Conservation (phyloP, 768 basidiomycete genomes). For the Trametes villosa region DNA sequence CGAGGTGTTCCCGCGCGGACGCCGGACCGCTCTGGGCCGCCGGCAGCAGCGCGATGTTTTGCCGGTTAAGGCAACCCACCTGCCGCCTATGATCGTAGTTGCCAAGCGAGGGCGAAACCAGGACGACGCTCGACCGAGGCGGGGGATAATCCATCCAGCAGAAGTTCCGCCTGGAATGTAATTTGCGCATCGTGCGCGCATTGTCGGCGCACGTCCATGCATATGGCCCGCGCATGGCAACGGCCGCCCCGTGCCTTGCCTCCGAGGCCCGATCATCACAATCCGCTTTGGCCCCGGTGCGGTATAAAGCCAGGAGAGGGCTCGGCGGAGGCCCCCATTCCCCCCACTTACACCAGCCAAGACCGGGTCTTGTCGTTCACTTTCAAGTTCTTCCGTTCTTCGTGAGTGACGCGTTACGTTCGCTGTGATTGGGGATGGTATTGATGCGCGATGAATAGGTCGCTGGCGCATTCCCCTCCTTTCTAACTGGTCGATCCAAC, state of each 20-base stretch:
- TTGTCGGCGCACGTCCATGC: background rate
- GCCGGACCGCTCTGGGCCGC: background rate
- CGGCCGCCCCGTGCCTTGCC: conserved; percentile 11
- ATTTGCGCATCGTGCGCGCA: background rate
- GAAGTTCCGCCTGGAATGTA: conserved; percentile 6
- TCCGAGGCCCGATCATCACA: conserved; percentile 1
- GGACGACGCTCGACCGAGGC: conserved; percentile 11
- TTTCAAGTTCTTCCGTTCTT: conserved; percentile 35
- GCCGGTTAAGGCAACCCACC: conserved; percentile 3
- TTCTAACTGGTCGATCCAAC: conserved; percentile 28
- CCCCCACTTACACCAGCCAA: conserved; percentile 41
- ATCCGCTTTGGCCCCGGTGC: background rate
- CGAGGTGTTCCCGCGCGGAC: background rate
- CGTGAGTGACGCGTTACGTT: conserved; percentile 25
- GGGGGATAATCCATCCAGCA: background rate
- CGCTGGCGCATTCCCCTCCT: conserved; percentile 27
- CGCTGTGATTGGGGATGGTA: background rate
- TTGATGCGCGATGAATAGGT: conserved; percentile 3
- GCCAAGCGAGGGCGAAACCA: conserved; percentile 13
- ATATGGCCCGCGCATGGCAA: conserved; percentile 15
- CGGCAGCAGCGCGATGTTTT: background rate
- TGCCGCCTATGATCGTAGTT: conserved; percentile 18
- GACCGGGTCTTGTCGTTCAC: conserved; percentile 55
- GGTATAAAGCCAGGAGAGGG: conserved; percentile 17
- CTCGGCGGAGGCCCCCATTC: background rate